Conservation (phyloP, 2,329 filamentous ascomycete species). For the Penicillium hordei region DNA sequence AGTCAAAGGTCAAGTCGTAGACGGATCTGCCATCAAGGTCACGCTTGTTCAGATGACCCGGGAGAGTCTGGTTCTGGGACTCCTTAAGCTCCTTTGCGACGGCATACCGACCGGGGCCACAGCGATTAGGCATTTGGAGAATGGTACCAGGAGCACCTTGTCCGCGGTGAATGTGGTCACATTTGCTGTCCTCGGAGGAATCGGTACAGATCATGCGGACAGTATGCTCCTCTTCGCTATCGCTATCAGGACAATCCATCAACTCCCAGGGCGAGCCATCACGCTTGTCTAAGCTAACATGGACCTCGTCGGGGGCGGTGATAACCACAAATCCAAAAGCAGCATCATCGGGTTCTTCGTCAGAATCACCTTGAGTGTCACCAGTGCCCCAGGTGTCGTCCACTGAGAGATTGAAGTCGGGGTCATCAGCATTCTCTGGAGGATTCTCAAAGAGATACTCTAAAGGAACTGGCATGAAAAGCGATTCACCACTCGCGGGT, state of each 20-base stretch:
- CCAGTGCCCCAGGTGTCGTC: constrained; percentile 29
- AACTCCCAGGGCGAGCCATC: constrained; percentile 50
- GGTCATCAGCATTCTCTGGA: constrained; percentile 29
- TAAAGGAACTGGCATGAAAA: constrained; percentile 10
- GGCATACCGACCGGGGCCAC: constrained; percentile 44
- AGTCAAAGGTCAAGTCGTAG: constrained; percentile 45
- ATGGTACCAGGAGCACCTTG: constrained; percentile 42
- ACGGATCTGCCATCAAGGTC: constrained; percentile 16
- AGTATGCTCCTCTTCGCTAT: constrained; percentile 34
- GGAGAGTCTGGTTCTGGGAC: constrained; percentile 23
- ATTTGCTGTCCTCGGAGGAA: constrained; percentile 36
- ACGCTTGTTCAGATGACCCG: constrained; percentile 20
- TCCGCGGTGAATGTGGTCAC: constrained; percentile 39
- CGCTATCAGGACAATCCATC: constrained; percentile 36
- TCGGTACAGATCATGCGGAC: constrained; percentile 44
- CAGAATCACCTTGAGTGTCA: not conserved
- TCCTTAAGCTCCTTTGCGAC: constrained; percentile 35
- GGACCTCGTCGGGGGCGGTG: constrained; percentile 6
- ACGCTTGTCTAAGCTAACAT: constrained; percentile 41
- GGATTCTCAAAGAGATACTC: constrained; percentile 33
- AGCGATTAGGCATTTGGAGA: constrained; percentile 44
- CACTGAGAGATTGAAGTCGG: constrained; percentile 31
- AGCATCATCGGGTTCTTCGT: constrained; percentile 1
- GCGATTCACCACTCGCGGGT: constrained; percentile 3
- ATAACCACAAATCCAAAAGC: constrained; percentile 7